Base-by-base conservation (phyloP, 768 basidiomycete genomes). In the Sistotremastrum suecicum region DNA sequence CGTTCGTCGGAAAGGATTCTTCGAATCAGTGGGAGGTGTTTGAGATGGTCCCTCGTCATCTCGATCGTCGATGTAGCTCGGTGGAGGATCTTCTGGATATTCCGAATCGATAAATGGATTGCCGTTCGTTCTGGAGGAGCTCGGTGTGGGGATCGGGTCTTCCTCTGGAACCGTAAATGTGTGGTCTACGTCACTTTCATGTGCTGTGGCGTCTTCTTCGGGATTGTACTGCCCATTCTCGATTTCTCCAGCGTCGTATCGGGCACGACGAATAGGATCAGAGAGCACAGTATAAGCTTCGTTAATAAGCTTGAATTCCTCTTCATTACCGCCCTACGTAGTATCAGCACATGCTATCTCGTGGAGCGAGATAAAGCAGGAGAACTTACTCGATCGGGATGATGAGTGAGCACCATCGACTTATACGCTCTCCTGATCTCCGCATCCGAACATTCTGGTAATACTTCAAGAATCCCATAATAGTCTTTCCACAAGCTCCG, bases 391-490 rank as follows among this genome's bases (percentile, higher is more conserved):
- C 87, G 87, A 61, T 88, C 85, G 41, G 84, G 84, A 62, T 87
- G 84, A 53, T 87, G 84, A 54, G 77, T 84, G 59, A 90, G 62
- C 54, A 82, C 84, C 63, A 90, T 84, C 53, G 78, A 72, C 49
- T 90, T 72, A 61, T 97, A 97, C 33, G 74, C 94, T 64, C 90
- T 95, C 69, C 86, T 91, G 54, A 95, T 82, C 30, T 91, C 88
- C 3, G 53, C 42, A 29, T 85, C 83, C 1, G 64, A 65, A 54
- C 78, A 80, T 29, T 81, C 80, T 48, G 75, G 33, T 8, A 6
- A 34, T 54, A 11, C 42, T 62, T 66, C 70, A 10, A 87, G 68
- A 53, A 86, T 86, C 64, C 84, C 84, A 60, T 85, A 86, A 56
- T 87, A 87, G 56, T 91, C 88, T 63, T 89, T 90, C 46, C 83